A percentile compares a stretch with the other conserved stretches of the same genome.
phyloP scores from a whole-genome alignment of 768 basidiomycete genomes.

The Tulasnella sp. region DNA sequence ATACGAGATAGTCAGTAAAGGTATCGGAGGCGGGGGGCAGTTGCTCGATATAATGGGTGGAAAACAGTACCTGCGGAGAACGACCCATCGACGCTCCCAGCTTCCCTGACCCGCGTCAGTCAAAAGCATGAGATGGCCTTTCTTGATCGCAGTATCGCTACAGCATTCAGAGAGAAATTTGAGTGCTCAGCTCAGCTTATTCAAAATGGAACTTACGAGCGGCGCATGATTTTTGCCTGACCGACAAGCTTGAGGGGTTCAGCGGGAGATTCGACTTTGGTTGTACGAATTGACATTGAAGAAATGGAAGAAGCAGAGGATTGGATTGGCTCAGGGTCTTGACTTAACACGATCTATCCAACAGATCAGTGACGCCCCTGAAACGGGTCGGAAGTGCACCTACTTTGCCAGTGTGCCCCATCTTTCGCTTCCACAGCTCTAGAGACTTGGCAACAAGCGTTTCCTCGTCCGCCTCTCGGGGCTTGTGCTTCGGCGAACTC shows the following conservation, averaged over 20 bases:
- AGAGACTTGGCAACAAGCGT: slow-evolving; percentile 55
- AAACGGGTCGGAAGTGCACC: slow-evolving; percentile 25
- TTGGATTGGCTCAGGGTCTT: slow-evolving; percentile 42
- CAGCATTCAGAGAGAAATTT: neutral
- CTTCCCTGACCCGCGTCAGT: slow-evolving; percentile 67
- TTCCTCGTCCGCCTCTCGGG: slow-evolving; percentile 40
- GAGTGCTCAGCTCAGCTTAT: slow-evolving; percentile 11
- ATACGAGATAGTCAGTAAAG: neutral
- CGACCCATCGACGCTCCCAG: slow-evolving; percentile 85
- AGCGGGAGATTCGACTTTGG: slow-evolving; percentile 34
- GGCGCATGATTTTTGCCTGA: slow-evolving; percentile 61
- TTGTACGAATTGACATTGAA: slow-evolving; percentile 30
- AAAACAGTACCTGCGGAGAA: slow-evolving; percentile 60
- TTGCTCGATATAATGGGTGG: neutral
- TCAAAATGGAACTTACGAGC: slow-evolving; percentile 42
- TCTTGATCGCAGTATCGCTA: slow-evolving; percentile 78
- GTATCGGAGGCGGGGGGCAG: neutral
- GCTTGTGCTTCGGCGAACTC: slow-evolving; percentile 25
- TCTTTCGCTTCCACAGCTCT: slow-evolving; percentile 74
- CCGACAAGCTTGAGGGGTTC: slow-evolving; percentile 62
- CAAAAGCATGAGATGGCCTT: slow-evolving; percentile 72
- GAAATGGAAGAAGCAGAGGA: slow-evolving; percentile 30
- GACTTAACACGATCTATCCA: slow-evolving; percentile 65
- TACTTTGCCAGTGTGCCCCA: slow-evolving; percentile 71
- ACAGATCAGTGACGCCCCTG: slow-evolving; percentile 13